phyloP scores from a whole-genome alignment of 1,284 basidiomycete species.

The Trichosporon ovoides region DNA sequence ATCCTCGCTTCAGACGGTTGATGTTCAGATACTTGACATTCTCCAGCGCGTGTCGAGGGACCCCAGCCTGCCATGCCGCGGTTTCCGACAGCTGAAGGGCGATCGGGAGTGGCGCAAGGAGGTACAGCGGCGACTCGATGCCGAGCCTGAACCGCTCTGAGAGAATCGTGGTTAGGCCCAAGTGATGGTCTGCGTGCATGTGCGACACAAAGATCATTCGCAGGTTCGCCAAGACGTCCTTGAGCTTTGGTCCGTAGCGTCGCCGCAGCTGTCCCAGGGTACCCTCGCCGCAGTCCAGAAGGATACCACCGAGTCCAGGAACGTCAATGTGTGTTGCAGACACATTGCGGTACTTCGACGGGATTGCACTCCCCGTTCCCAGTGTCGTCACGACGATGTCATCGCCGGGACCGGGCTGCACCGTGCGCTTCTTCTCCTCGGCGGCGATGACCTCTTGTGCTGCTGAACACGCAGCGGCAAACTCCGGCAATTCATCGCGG shows the following conservation, averaged over 20 bases:
- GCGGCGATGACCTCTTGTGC: slow-evolving; percentile 23
- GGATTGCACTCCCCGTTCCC: slow-evolving; percentile 82
- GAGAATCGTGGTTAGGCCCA: slow-evolving; percentile 71
- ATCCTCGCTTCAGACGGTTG: slow-evolving; percentile 18
- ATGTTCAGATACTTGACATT: slow-evolving; percentile 40
- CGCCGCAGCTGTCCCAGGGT: slow-evolving; percentile 83
- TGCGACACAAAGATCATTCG: slow-evolving; percentile 83
- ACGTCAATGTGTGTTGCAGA: slow-evolving; percentile 68
- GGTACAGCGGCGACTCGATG: slow-evolving; percentile 53
- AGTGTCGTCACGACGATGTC: slow-evolving; percentile 70
- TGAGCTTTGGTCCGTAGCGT: slow-evolving; percentile 62
- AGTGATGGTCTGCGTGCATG: slow-evolving; percentile 88
- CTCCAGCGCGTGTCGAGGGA: slow-evolving; percentile 29
- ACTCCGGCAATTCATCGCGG: slow-evolving; percentile 19
- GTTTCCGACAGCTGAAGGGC: slow-evolving; percentile 50
- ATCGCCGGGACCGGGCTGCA: slow-evolving; percentile 52
- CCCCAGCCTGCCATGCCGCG: slow-evolving; percentile 30
- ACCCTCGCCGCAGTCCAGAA: slow-evolving; percentile 89
- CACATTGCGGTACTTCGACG: slow-evolving; percentile 80
- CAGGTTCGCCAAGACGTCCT: slow-evolving; percentile 59
- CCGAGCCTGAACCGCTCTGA: slow-evolving; percentile 64
- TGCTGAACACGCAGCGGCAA: slow-evolving; percentile 23
- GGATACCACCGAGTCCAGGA: slow-evolving; percentile 61
- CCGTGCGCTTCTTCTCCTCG: slow-evolving; percentile 1
- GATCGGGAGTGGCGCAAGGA: slow-evolving; percentile 55